Evolutionary conservation across 805 yeast species (phyloP).

Genomic region (Peterozyma xylosa): DNA sequence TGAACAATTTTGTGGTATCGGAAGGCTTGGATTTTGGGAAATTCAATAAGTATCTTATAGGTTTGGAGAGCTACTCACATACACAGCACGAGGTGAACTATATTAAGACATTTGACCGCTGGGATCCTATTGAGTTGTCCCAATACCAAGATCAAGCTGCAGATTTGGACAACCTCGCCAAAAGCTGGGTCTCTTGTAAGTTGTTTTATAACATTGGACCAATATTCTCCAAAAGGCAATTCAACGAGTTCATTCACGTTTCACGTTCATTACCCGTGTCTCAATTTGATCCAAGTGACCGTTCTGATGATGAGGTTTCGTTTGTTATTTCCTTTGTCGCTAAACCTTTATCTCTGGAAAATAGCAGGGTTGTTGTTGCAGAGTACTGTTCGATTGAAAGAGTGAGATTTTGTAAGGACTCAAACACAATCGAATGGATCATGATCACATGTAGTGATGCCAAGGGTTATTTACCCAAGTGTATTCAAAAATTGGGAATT

Average conservation of each 20-base stretch:
- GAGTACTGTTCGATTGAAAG: slow-evolving; percentile 28
- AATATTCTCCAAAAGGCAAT: slow-evolving; percentile 27
- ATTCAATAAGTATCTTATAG: background rate
- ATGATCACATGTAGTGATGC: slow-evolving; percentile 32
- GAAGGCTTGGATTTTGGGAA: background rate
- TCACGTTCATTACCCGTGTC: slow-evolving; percentile 12
- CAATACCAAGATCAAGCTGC: background rate
- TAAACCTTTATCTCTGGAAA: slow-evolving; percentile 12
- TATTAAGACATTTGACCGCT: slow-evolving; percentile 23
- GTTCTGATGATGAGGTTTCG: slow-evolving; percentile 16
- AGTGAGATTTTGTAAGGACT: slow-evolving; percentile 15
- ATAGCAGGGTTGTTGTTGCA: slow-evolving; percentile 20
- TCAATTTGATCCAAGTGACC: background rate
- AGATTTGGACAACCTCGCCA: slow-evolving; percentile 11
- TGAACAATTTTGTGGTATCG: background rate
- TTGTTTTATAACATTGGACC: slow-evolving; percentile 29
- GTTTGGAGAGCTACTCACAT: slow-evolving; percentile 19
- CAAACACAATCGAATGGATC: slow-evolving; percentile 20
- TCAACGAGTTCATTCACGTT: slow-evolving; percentile 25
- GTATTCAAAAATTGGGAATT: slow-evolving; percentile 30
- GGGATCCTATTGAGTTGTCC: slow-evolving; percentile 2
- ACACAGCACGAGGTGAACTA: slow-evolving; percentile 25
- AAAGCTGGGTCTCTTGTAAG: slow-evolving; percentile 22
- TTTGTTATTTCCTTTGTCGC: slow-evolving; percentile 27
- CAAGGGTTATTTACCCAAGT: slow-evolving; percentile 31